Base-by-base conservation (phyloP, 1,139 yeast species). In the Torulaspora pretoriensis region DNA sequence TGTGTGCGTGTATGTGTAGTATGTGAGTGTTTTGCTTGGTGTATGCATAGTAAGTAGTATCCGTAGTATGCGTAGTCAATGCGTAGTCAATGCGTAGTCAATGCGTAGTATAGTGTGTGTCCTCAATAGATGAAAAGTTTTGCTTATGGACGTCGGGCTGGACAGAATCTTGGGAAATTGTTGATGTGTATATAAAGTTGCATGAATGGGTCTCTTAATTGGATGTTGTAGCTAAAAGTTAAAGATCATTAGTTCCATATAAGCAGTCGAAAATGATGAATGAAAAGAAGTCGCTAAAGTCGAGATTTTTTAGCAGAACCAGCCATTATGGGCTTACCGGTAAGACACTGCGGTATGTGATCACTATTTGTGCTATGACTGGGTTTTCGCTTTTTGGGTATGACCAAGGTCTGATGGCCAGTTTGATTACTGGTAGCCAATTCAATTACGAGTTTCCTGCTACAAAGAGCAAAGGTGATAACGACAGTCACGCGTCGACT, bases 381-480 rank as follows among this genome's bases (percentile, higher is more conserved):
- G 89, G 87, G 9, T 84, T 84, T 63, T 75, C 84, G 22, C 68
- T 78, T 38, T 84, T 84, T 59, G 94, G 95, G 47, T 83, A 83
- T 59, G 90, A 84, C 63, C 92, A 84, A 65, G 94, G 94, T 59
- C 74, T 84, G 45, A 80, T 83, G 86, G 76, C 84, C 6, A 85
- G 87, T 58, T 68, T 81, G 44, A 80, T 83, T 52, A 77, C 84
- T 17, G 83, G 83, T 43, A 68, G 67, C 0, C 75, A 78, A 53
- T 83, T 83, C 59, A 73, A 74, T 56, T 52, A 65, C 12, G 81
- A 74, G 44, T 81, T 81, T 62, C 85, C 86, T 4, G 74, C 76
- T 8, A 75, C 81, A 17, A 57, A 59, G 35, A 57, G 53, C 28
- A 57, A 55, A 36, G 58, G 60, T 40, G 63, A 60, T 17, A 49